Evolutionary conservation across 139 green algal species (phyloP), one percentile per base, ranked within the genome.

Genomic region (Klebsormidium nitens): DNA sequence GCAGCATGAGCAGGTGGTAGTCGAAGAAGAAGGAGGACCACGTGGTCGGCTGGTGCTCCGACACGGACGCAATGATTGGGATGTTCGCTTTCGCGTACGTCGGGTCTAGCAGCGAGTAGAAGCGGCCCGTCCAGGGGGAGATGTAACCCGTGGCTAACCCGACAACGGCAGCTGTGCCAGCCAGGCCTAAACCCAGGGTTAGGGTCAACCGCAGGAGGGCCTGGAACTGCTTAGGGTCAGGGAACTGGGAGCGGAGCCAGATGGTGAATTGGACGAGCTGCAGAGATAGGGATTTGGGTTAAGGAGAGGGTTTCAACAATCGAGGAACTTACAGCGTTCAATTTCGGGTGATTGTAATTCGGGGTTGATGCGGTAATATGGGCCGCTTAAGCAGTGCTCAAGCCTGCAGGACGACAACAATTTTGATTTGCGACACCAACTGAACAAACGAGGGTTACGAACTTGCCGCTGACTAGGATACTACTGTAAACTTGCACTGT

Each of bases 21-120:
- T 87, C 82, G 59, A 87, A 87, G 35, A 86, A 75, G 76, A 86
- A 87, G 35, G 80, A 86, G 38, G 79, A 70, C 82, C 82, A 87
- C 42, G 82, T 82, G 60, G 82, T 86, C 46, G 82, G 82, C 80
- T 87, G 82, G 65, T 87, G 82, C 82, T 87, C 82, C 0, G 80
- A 86, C 28, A 87, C 82, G 14, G 79, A 86, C 23, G 82, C 82
- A 36, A 87, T 79, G 64, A 87, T 87, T 64, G 82, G 82, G 59
- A 87, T 86, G 75, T 86, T 76, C 57, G 77, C 75, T 70, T 86
- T 87, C 66, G 82, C 76, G 70, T 87, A 87, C 2, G 82, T 87
- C 14, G 82, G 82, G 70, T 86, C 80, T 29, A 87, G 66, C 23
- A 86, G 76, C 39, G 80, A 80, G 71, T 82, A 86, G 73, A 86